Base-by-base conservation (phyloP, 305 asterid genomes). In the Fraxinus sp. region DNA sequence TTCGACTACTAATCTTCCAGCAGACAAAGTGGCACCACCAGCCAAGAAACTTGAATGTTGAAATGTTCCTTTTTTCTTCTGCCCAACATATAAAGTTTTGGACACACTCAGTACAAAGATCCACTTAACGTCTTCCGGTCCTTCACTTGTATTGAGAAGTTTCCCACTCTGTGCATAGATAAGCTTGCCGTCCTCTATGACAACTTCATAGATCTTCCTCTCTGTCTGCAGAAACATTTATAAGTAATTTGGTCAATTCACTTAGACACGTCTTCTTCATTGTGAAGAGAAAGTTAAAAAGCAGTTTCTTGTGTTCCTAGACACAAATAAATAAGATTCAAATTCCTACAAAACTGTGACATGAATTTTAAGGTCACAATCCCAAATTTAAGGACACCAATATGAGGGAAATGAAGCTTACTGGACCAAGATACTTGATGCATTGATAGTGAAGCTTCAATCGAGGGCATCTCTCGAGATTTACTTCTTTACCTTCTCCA, bases 31-130 rank as follows among this genome's bases (percentile, higher is more conserved):
- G 1, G 97, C 95, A 0, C 98, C 98, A 20, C 98, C 98, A 8
- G 98, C 97, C 87, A 95, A 85, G 92, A 95, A 95, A 83, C 98
- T 95, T 2, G 98, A 95, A 80, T 95, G 98, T 35, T 93, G 98
- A 85, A 95, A 95, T 1, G 81, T 89, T 74, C 97, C 97, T 78
- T 92, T 95, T 41, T 80, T 86, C 89, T 95, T 95, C 89, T 79
- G 87, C 9, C 94, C 98, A 0, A 93, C 95, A 37, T 91, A 92
- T 81, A 95, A 83, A n/a, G 52, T 81, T 87, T 86, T 92, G 36
- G 92, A 86, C 79, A 87, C 92, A 30, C 98, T 90, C n/a, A 95
- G 93, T 52, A 95, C 97, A 43, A 95, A 95, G 85, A 93, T 95
- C 97, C 98, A 95, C 84, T 93, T 93, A 52, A 84, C 86, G 76